Base-by-base conservation (phyloP, 202 grass and related monocot species). In the Zizania palustris region DNA sequence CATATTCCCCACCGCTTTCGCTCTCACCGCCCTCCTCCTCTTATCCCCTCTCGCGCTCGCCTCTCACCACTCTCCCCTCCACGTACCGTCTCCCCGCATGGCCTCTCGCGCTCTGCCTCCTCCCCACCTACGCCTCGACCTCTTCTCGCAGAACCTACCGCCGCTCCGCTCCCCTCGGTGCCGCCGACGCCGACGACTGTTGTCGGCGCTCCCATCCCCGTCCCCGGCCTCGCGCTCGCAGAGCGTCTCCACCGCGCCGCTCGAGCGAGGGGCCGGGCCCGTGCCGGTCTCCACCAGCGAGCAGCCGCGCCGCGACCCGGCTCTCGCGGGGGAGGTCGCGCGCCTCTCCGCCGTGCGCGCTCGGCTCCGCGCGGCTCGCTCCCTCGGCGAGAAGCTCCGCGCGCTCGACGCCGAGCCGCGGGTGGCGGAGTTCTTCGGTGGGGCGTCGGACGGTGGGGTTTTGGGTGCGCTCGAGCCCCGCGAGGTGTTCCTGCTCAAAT, bases 401-500 rank as follows among this genome's bases (percentile, higher is more conserved):
- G 66, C 85, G 72, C 84, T 97, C 62, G 86, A 92, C 64, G 63
- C 77, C 50, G 87, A 98, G 83, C 87, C 82, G 65, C 90, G 66
- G 35, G 87, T 95, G 38, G 78, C 63, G 69, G 89, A 62, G 18
- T 92, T 98, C 74, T 90, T 97, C 42, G 80, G 76, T 34, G 77
- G 60, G 39, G 42, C 53, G 0, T 4, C 77, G 1, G 35, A 59
- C 12, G 36, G 63, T 33, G 41, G 65, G 48, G 71, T 57, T n/a
- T 21, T 85, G 51, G 82, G 9, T 0, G 22, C 34, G 10, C 73
- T 98, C 85, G 50, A 78, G 69, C 39, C 80, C 39, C 74, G 58
- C 20, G 91, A 98, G 77, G 75, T 62, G 73, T 75, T 90, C 78
- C 83, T 95, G 74, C 83, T 98, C 39, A 98, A 98, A 81, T 98